Evolutionary conservation across 768 basidiomycete genomes (phyloP).

Genomic region (Boletus rubescentipes): DNA sequence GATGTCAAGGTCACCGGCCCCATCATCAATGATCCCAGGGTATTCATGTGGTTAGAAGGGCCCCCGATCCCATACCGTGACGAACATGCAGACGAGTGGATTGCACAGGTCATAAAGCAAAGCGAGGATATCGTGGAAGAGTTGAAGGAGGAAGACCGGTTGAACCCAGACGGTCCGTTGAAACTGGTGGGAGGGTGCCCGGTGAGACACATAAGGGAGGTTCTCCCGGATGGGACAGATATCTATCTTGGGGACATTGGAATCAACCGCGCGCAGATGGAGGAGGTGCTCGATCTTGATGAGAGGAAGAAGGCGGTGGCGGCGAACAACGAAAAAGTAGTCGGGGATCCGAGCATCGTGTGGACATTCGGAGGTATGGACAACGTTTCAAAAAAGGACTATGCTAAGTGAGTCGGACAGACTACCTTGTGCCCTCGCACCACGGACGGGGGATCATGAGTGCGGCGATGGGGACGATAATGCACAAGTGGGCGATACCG

Average conservation of each 20-base stretch:
- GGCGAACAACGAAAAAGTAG: slow-evolving; percentile 40
- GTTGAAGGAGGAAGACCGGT: slow-evolving; percentile 15
- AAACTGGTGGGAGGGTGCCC: slow-evolving; percentile 46
- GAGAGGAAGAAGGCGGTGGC: slow-evolving; percentile 35
- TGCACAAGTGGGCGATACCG: slow-evolving; percentile 62
- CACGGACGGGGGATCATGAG: slow-evolving; percentile 75
- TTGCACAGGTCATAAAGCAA: slow-evolving; percentile 19
- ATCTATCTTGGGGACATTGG: slow-evolving; percentile 46
- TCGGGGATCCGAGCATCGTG: slow-evolving; percentile 55
- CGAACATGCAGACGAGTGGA: slow-evolving; percentile 41
- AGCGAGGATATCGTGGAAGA: slow-evolving; percentile 23
- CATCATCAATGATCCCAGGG: slow-evolving; percentile 48
- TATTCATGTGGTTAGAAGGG: slow-evolving; percentile 45
- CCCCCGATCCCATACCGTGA: slow-evolving; percentile 56
- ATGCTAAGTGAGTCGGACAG: slow-evolving; percentile 33
- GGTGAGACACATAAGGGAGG: slow-evolving; percentile 50
- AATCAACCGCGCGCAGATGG: slow-evolving; percentile 26
- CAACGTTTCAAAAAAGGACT: neutral
- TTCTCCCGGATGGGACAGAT: slow-evolving; percentile 54
- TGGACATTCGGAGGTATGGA: slow-evolving; percentile 62
- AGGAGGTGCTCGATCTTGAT: slow-evolving; percentile 36
- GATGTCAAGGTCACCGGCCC: slow-evolving; percentile 41
- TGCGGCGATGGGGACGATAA: slow-evolving; percentile 52
- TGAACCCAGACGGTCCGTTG: slow-evolving; percentile 20
- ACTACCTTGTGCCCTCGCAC: slow-evolving; percentile 58